A percentile compares a stretch with the other conserved stretches of the same genome.
Conservation (phyloP, 2,329 filamentous ascomycete genomes). For the Aspergillus japonicus region DNA sequence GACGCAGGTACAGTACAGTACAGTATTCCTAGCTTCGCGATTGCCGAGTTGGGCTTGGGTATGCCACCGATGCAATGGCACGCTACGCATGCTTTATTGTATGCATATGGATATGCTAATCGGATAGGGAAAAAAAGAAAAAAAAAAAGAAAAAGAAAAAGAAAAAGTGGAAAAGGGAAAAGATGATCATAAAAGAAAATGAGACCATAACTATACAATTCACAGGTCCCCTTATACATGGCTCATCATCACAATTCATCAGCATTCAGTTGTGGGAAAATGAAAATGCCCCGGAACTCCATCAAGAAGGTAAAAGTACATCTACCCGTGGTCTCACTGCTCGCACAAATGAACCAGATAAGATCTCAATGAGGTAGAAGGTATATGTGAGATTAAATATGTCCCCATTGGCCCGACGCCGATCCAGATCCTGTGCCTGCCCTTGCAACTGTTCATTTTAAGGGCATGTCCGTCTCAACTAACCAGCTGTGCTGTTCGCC, state of each 20-base stretch:
- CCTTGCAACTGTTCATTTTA: neutral
- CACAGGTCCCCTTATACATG: neutral
- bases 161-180: neutral
- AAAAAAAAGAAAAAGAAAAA: neutral
- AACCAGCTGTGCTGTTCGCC: conserved; percentile 3
- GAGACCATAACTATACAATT: neutral
- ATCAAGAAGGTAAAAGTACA: conserved; percentile 7
- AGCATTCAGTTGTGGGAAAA: neutral
- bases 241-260: conserved; percentile 3
- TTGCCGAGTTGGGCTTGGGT: neutral
- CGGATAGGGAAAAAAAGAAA: no score
- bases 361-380: neutral
- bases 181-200: neutral
- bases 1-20: neutral
- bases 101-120: no score
- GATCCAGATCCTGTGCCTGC: neutral
- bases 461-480: neutral
- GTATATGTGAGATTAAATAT: conserved; percentile 6
- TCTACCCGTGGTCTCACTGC: neutral
- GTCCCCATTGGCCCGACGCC: neutral
- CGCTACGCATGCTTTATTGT: neutral
- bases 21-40: neutral
- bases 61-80: neutral
- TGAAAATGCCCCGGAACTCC: neutral
- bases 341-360: neutral